Base-by-base conservation (phyloP, 371 early-diverging fungal genomes). In the Lichtheimia ramosa region DNA sequence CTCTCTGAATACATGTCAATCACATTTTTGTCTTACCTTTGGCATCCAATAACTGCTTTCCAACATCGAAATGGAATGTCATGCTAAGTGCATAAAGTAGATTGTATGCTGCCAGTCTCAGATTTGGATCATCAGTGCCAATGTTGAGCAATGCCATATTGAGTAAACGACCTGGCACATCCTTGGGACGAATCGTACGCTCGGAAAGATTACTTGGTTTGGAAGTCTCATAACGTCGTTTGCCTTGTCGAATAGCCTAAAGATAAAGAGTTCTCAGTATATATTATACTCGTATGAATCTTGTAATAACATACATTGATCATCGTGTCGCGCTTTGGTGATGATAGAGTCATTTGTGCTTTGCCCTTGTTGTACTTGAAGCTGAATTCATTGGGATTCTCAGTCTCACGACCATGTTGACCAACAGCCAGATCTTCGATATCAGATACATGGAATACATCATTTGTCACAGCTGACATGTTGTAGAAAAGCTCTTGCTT, bases 111-210 rank as follows among this genome's bases (percentile, higher is more conserved):
- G 94, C 88, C 48, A 91, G 70, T 14, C 96, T 76, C 41, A 96
- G 71, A 43, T 79, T 83, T 4, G 92, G 82, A 62, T 94, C 93
- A 12, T 86, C 87, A 43, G 91, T 90, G 0, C 92, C 93, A 43
- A 92, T 78, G 64, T 95, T 95, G 27, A 93, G 75, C 61, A 96
- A 66, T 10, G 96, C 93, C 86, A 96, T 94, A 58, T 94, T 95
- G 23, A 96, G 79, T 39, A 96, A 64, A 41, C 92, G 90, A 13
- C 95, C 97, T 0, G 96, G 93, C 2, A 95, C 94, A 78, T 95
- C 95, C 15, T 84, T 83, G 1, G 96, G 95, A 28, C 91, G 81
- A 57, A 96, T 88, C 6, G 75, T 82, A 54, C 93, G 83, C 51
- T 91, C 87, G 0, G 79, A 73, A 21, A 87, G 70, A 39, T 78